Percentiles rank a stretch among this genome's conserved stretches.
Conservation (phyloP, 139 green algal genomes). For the Nannochloris sp. region DNA sequence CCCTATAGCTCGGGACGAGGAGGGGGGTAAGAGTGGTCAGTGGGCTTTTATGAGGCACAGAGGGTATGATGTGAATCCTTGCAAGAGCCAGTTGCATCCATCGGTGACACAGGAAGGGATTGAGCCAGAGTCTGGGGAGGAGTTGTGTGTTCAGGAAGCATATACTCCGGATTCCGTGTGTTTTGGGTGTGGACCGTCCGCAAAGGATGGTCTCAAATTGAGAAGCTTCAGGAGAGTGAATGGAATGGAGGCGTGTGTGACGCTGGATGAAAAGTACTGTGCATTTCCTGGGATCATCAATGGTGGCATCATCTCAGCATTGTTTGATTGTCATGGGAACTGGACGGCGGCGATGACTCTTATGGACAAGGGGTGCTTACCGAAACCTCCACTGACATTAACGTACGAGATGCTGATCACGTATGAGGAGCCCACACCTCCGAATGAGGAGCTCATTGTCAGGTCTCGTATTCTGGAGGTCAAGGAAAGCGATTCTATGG, state of each 20-base stretch:
- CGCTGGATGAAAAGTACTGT: slow-evolving; percentile 42
- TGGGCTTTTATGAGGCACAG: slow-evolving; percentile 22
- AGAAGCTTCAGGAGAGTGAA: slow-evolving; percentile 37
- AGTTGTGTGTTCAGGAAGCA: slow-evolving; percentile 55
- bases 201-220: slow-evolving; percentile 52
- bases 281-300: slow-evolving; percentile 73
- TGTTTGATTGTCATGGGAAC: slow-evolving; percentile 76
- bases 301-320: slow-evolving; percentile 57
- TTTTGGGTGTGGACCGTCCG: slow-evolving; percentile 58
- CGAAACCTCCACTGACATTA: slow-evolving; percentile 70
- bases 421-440: slow-evolving; percentile 60
- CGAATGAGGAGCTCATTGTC: slow-evolving; percentile 46
- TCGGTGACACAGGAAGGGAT: slow-evolving; percentile 45
- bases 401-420: slow-evolving; percentile 61
- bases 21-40: background rate
- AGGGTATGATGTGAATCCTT: slow-evolving; percentile 59
- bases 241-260: slow-evolving; percentile 49
- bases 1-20: too few relatives aligned
- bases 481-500: slow-evolving; percentile 20
- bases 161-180: slow-evolving; percentile 60
- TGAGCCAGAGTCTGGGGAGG: slow-evolving; percentile 25
- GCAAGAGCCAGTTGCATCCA: slow-evolving; percentile 62
- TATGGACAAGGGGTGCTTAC: slow-evolving; percentile 65
- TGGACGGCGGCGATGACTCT: slow-evolving; percentile 70
- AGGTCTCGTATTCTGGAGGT: slow-evolving; percentile 47